Conservation (phyloP, 176 grass and related monocot species). For the Tillandsia leiboldiana region DNA sequence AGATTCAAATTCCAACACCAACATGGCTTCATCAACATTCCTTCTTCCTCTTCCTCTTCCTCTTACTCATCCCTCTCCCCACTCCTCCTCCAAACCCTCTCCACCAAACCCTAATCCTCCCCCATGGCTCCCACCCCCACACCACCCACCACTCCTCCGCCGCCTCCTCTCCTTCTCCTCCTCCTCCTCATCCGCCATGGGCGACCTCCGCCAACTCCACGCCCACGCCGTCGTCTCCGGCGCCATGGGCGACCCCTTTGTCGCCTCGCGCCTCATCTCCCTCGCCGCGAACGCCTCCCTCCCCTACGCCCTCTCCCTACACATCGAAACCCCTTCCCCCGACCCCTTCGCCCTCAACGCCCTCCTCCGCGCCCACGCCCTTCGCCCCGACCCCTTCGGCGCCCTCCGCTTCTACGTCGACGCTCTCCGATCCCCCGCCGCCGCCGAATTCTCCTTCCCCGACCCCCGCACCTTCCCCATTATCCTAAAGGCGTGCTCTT, state of each 20-base stretch:
- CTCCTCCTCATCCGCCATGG: conserved; percentile 11
- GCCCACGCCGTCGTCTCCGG: conserved; percentile 9
- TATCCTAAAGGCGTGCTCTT: conserved; percentile 4
- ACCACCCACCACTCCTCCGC: conserved; percentile 3
- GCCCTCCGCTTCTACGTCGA: conserved; percentile 4
- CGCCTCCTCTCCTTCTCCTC: conserved; percentile 2
- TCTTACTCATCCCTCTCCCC: neutral
- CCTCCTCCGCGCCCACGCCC: conserved; percentile 1
- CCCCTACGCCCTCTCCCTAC: neutral
- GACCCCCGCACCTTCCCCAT: conserved; percentile 2
- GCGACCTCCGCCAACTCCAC: conserved; percentile 9
- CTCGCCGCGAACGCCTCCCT: conserved; percentile 8
- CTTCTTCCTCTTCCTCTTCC: neutral
- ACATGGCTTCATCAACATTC: neutral
- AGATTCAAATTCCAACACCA: too few relatives aligned
- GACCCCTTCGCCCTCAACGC: conserved; percentile 2
- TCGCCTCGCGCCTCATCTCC: conserved; percentile 10
- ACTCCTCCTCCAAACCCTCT: neutral
- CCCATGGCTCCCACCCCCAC: conserved; percentile 7
- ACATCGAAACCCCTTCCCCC: neutral
- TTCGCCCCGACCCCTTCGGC: neutral
- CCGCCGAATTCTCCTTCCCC: neutral
- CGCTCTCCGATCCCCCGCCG: neutral
- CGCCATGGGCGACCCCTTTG: conserved; percentile 1
- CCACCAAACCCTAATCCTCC: neutral